Evolutionary conservation across 1,284 basidiomycete species (phyloP).

Genomic region (Hemileccinum hortonii): DNA sequence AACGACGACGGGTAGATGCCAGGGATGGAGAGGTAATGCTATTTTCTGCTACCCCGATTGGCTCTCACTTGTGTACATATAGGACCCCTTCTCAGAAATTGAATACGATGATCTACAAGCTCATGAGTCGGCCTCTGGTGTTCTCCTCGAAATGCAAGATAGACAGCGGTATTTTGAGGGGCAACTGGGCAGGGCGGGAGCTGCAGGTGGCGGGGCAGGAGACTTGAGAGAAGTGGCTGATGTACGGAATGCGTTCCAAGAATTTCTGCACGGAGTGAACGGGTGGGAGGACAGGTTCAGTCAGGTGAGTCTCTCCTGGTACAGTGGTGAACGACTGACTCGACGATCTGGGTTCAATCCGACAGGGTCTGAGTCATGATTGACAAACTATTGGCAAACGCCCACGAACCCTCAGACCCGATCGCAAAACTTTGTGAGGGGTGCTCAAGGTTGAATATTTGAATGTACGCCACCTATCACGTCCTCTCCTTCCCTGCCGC

Average conservation of each 20-base stretch:
- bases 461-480: not conserved
- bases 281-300: slow-evolving; percentile 61
- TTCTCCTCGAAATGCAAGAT: slow-evolving; percentile 82
- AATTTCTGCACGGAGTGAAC: slow-evolving; percentile 46
- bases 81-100: slow-evolving; percentile 68
- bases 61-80: slow-evolving; percentile 19
- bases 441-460: not conserved
- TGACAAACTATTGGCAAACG: no score
- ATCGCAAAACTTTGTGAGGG: slow-evolving; percentile 9
- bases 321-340: not conserved
- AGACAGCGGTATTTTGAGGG: slow-evolving; percentile 75
- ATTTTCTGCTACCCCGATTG: slow-evolving; percentile 9
- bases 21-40: slow-evolving; percentile 34
- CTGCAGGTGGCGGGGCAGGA: slow-evolving; percentile 23
- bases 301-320: slow-evolving; percentile 43
- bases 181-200: slow-evolving; percentile 41
- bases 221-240: slow-evolving; percentile 39
- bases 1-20: slow-evolving; percentile 55
- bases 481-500: not conserved
- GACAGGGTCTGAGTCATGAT: no score
- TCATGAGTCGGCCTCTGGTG: slow-evolving; percentile 60
- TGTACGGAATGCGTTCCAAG: slow-evolving; percentile 44
- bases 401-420: not conserved
- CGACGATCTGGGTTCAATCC: no score
- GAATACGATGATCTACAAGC: slow-evolving; percentile 86